Conservation (phyloP, 306 rosid species). For the Medicago lupulina region DNA sequence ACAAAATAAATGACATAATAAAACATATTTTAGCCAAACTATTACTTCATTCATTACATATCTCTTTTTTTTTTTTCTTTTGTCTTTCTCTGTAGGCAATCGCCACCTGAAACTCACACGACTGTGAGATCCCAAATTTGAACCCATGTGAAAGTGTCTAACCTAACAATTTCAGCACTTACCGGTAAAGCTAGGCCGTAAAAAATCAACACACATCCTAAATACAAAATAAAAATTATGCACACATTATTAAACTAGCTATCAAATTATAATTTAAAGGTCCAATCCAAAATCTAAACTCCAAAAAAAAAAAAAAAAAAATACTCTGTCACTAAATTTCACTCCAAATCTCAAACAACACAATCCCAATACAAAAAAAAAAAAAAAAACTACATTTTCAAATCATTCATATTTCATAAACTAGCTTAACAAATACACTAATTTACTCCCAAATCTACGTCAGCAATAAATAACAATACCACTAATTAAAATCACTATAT, state of each 20-base stretch:
- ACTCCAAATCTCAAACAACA: constrained; percentile 24
- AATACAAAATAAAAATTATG: constrained; percentile 15
- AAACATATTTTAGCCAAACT: neutral
- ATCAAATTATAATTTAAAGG: constrained; percentile 3
- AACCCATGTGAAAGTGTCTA: too few species aligned
- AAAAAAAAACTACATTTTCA: neutral
- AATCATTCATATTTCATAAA: neutral
- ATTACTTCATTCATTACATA: neutral
- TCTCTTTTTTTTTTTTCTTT: too few species aligned
- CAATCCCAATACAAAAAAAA: neutral
- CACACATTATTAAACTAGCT: neutral
- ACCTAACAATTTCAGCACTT: too few species aligned
- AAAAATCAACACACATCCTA: constrained; percentile 4
- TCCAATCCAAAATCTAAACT: constrained; percentile 16
- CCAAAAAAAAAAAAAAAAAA: constrained; percentile 20
- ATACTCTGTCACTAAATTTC: constrained; percentile 15
- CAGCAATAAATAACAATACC: neutral
- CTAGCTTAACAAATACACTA: neutral
- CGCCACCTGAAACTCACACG: too few species aligned
- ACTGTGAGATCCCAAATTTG: too few species aligned
- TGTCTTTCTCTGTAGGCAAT: too few species aligned
- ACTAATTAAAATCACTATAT: constrained; percentile 7
- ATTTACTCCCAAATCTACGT: neutral
- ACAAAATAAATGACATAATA: neutral
- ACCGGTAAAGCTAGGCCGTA: neutral